Percentiles rank a stretch among this genome's conserved stretches.
Evolutionary conservation across 2,329 filamentous ascomycete species (phyloP).

Genomic region (Tolypocladium capitatum): DNA sequence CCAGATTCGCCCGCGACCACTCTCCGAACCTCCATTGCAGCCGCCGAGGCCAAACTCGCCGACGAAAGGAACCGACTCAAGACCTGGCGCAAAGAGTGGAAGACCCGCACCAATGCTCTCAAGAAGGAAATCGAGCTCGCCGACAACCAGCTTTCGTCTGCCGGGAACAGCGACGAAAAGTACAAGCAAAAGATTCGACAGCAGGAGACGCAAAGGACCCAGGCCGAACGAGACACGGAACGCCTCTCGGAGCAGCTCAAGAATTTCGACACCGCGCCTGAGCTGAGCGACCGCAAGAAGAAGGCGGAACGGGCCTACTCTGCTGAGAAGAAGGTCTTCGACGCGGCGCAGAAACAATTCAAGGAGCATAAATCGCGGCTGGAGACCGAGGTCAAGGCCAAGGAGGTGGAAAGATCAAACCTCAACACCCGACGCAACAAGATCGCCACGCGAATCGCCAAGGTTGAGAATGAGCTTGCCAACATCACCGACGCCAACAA

Average conservation of each 20-base stretch:
- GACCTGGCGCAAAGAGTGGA: conserved; percentile 61
- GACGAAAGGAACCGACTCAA: conserved; percentile 59
- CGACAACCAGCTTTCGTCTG: conserved; percentile 50
- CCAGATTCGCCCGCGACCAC: conserved; percentile 68
- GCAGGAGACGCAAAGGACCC: conserved; percentile 60
- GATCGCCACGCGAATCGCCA: conserved; percentile 55
- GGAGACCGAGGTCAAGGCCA: conserved; percentile 47
- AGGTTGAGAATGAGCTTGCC: conserved; percentile 59
- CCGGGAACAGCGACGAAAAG: conserved; percentile 63
- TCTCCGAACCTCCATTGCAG: conserved; percentile 61
- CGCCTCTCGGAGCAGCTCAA: conserved; percentile 46
- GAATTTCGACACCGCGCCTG: conserved; percentile 49
- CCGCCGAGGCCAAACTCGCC: conserved; percentile 54
- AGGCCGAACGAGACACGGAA: conserved; percentile 42
- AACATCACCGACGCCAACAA: conserved; percentile 57
- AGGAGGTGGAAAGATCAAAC: conserved; percentile 50
- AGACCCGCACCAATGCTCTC: conserved; percentile 50
- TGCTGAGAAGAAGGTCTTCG: conserved; percentile 45
- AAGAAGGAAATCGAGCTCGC: conserved; percentile 64
- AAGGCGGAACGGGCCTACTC: conserved; percentile 38
- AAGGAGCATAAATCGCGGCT: conserved; percentile 46
- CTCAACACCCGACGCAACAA: conserved; percentile 59
- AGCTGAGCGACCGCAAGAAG: conserved; percentile 45
- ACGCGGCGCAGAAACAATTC: conserved; percentile 39
- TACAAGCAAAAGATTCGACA: conserved; percentile 63